These are phyloP conservation scores for Sporothrix pallida DNA, from an alignment of 2,329 filamentous ascomycete species.

Conservation along the genomic window DNA sequence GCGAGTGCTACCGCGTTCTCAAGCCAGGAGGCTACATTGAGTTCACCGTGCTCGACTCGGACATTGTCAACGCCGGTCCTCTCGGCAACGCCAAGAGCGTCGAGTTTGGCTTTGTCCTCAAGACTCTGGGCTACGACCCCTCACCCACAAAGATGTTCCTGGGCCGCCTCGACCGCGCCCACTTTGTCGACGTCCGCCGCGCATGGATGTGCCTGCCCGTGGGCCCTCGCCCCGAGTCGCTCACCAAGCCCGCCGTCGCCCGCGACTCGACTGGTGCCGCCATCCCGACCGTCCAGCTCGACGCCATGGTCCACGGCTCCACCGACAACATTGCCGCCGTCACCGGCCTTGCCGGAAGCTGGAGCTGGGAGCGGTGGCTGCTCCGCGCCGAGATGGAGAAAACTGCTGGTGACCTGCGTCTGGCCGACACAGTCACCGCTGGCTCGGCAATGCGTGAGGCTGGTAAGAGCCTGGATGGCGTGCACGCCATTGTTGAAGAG, in stretches of 20 bases:
- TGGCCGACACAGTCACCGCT: conserved; percentile 59
- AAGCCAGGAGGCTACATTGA: conserved; percentile 94
- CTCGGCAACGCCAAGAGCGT: conserved; percentile 81
- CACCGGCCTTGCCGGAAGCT: conserved; percentile 81
- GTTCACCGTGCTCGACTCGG: conserved; percentile 86
- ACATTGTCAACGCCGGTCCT: conserved; percentile 83
- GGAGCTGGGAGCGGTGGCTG: conserved; percentile 97
- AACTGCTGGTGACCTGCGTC: conserved; percentile 67
- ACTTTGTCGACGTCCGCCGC: conserved; percentile 80
- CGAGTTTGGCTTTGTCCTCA: conserved; percentile 89
- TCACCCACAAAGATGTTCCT: conserved; percentile 82
- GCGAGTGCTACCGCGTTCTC: conserved; percentile 86
- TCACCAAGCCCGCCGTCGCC: conserved; percentile 47
- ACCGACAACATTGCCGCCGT: conserved; percentile 75
- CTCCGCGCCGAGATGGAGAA: conserved; percentile 85
- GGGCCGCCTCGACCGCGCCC: conserved; percentile 71
- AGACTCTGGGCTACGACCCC: conserved; percentile 88
- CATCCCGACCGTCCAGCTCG: conserved; percentile 58
- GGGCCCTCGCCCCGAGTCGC: conserved; percentile 57
- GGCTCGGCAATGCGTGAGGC: conserved; percentile 60
- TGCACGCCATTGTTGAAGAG: conserved; percentile 68
- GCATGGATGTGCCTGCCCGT: conserved; percentile 91
- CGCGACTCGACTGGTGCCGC: conserved; percentile 48
- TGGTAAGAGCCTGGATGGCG: conserved; percentile 64
- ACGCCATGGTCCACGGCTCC: conserved; percentile 69